A percentile compares a stretch with the other conserved stretches of the same genome.
Conservation (phyloP, 345 rosid genomes). For the Theobroma cacao region DNA sequence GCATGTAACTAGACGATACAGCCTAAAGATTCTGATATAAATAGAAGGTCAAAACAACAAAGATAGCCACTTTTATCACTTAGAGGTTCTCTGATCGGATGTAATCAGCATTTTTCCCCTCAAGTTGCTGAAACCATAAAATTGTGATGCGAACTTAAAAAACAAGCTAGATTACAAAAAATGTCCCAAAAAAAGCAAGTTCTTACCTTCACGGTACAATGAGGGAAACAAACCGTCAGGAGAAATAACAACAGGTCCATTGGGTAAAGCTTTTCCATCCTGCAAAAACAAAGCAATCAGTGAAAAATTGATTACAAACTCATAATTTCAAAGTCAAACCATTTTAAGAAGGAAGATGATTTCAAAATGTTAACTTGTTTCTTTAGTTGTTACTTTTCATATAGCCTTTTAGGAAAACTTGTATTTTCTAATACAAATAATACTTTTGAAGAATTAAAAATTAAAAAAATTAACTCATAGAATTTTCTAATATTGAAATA, state of each 20-base stretch:
- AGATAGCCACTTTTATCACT: not conserved
- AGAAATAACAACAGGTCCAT: constrained; percentile 87
- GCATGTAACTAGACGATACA: not conserved
- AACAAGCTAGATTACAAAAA: not conserved
- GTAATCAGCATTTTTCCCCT: not conserved
- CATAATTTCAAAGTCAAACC: not conserved
- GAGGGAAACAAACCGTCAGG: constrained; percentile 94
- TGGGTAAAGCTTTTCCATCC: constrained; percentile 90
- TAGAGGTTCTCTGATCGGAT: not conserved
- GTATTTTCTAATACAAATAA: no score
- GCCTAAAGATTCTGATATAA: not conserved
- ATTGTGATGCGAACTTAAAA: not conserved
- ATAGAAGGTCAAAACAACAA: not conserved
- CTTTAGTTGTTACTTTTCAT: not conserved
- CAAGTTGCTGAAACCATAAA: not conserved
- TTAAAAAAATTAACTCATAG: not conserved
- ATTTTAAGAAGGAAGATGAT: not conserved
- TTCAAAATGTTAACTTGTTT: not conserved
- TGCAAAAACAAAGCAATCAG: constrained; percentile 29
- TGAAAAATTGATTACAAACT: not conserved
- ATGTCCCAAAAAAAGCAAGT: not conserved
- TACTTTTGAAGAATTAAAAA: not conserved
- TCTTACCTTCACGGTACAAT: constrained; percentile 79
- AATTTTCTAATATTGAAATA: not conserved
- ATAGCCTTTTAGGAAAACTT: constrained; percentile 3